Evolutionary conservation across 23 red algal genomes (phyloP).

Genomic region (Gracilariopsis chorda): DNA sequence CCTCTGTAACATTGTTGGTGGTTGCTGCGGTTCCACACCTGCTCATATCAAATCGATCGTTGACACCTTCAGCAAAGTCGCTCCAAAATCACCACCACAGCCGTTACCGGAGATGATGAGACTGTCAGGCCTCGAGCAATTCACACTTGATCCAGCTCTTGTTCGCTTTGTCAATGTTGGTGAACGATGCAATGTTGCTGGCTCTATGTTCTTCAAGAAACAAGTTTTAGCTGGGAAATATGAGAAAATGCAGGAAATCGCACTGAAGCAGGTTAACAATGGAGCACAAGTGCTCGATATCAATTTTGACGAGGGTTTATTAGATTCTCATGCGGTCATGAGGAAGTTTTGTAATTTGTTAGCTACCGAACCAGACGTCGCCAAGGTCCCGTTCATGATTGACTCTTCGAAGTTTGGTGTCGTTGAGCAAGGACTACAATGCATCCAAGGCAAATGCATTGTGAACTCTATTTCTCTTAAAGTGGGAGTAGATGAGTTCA

Average conservation of each 20-base stretch:
- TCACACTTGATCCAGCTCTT: constrained; percentile 63
- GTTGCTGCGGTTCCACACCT: constrained; percentile 76
- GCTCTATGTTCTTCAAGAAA: constrained; percentile 74
- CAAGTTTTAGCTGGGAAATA: constrained; percentile 80
- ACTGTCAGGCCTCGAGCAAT: constrained; percentile 68
- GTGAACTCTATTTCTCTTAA: constrained; percentile 84
- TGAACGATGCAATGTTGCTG: constrained; percentile 84
- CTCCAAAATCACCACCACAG: constrained; percentile 42
- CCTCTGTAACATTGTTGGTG: constrained; percentile 79
- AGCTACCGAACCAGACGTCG: constrained; percentile 79
- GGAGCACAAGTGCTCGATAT: constrained; percentile 80
- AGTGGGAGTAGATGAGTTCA: constrained; percentile 71
- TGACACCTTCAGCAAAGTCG: constrained; percentile 17
- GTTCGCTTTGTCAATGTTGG: constrained; percentile 85
- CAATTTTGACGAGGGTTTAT: constrained; percentile 86
- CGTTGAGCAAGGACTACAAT: constrained; percentile 69
- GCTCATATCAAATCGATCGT: constrained; percentile 64
- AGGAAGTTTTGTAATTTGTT: constrained; percentile 78
- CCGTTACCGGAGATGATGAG: constrained; percentile 44
- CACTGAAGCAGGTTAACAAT: constrained; percentile 83
- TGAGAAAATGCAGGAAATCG: constrained; percentile 85
- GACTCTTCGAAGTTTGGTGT: constrained; percentile 82
- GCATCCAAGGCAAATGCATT: constrained; percentile 84
- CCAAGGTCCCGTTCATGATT: constrained; percentile 84
- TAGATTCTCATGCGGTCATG: constrained; percentile 76